These are phyloP conservation scores for Trametes sanguinea DNA, from an alignment of 768 basidiomycete genomes.

Conservation along the genomic window DNA sequence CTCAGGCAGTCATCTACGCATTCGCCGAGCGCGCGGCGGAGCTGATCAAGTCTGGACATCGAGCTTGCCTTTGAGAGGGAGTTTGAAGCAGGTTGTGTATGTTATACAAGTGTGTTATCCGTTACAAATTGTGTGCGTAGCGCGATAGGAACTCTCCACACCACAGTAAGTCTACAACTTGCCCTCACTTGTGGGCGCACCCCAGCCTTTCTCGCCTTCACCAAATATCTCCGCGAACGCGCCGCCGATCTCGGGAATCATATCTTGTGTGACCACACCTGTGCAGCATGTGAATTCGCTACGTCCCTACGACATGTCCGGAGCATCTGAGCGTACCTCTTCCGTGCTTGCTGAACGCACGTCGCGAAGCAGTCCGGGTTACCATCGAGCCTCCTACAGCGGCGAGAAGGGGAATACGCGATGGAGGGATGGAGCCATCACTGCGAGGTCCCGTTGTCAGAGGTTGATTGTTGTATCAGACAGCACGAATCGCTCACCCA, in stretches of 20 bases:
- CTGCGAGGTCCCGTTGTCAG: constrained; percentile 34
- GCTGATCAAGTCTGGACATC: not conserved
- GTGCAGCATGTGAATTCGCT: not conserved
- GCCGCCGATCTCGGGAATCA: constrained; percentile 32
- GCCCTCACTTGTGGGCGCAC: constrained; percentile 9
- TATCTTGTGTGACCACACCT: constrained; percentile 35
- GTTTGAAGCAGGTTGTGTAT: no score
- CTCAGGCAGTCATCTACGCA: not conserved
- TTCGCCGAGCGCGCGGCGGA: not conserved
- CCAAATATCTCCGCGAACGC: constrained; percentile 34
- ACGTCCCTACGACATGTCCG: not conserved
- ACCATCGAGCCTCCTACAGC: constrained; percentile 87
- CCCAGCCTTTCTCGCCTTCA: constrained; percentile 33
- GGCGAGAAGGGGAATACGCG: constrained; percentile 78
- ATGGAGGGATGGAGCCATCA: constrained; percentile 54
- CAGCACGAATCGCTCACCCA: constrained; percentile 48
- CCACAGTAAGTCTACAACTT: not conserved
- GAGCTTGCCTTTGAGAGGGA: not conserved
- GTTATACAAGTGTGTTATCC: no score
- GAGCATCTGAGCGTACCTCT: constrained; percentile 40
- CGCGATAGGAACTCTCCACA: no score
- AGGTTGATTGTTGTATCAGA: no score
- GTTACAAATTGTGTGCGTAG: no score
- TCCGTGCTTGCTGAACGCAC: constrained; percentile 75
- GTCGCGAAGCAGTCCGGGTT: constrained; percentile 79